Conservation (phyloP, 2,329 filamentous ascomycete genomes). For the Aspergillus sp. region DNA sequence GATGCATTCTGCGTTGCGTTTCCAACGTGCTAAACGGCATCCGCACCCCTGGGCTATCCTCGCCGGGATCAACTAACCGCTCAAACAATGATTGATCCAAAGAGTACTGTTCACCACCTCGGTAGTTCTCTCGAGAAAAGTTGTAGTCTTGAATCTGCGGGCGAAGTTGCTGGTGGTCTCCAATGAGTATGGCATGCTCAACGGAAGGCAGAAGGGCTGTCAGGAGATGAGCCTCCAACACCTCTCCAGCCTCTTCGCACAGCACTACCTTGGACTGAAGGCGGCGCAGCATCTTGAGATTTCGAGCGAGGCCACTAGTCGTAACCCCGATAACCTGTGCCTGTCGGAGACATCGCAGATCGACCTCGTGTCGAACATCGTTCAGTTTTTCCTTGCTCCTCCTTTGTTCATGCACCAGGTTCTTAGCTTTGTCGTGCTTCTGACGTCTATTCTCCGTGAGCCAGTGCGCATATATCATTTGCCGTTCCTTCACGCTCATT, state of each 20-base stretch:
- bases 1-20: conserved; percentile 67
- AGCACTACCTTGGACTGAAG: conserved; percentile 46
- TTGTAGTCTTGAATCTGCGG: conserved; percentile 45
- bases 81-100: conserved; percentile 58
- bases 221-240: conserved; percentile 46
- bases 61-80: conserved; percentile 43
- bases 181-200: conserved; percentile 48
- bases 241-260: conserved; percentile 49
- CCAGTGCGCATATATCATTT: conserved; percentile 34
- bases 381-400: conserved; percentile 19
- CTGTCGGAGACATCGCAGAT: conserved; percentile 32
- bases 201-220: conserved; percentile 44
- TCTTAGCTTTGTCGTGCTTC: not conserved
- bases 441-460: conserved; percentile 14
- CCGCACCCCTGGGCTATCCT: conserved; percentile 15
- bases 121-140: conserved; percentile 35
- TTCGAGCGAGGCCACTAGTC: conserved; percentile 54
- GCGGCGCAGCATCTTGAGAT: conserved; percentile 48
- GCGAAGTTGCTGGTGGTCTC: conserved; percentile 48
- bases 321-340: conserved; percentile 58
- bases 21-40: conserved; percentile 51
- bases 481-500: conserved; percentile 29
- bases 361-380: conserved; percentile 27
- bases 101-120: conserved; percentile 40
- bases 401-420: conserved; percentile 5